Base-by-base conservation (phyloP, 2,329 filamentous ascomycete species). In the Cercospora berteroae region DNA sequence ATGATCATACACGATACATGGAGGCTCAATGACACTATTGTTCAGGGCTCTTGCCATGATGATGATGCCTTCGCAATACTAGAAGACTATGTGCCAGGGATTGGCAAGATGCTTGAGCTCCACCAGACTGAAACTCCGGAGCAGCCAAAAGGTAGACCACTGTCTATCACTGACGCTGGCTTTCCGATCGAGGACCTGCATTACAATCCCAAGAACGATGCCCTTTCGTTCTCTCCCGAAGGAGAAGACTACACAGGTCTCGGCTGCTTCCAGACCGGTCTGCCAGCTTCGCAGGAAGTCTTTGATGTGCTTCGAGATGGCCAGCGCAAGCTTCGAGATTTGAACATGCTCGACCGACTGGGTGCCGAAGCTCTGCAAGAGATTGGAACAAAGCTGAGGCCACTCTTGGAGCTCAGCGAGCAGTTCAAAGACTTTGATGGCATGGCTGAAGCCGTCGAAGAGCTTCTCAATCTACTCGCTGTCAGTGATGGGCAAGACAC, bases 271-370 rank as follows among this genome's bases (percentile, higher is more conserved):
- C 82, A 82, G 23, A 70, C 84, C 1, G 82, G 83, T 1, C 78
- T 81, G 3, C 79, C 83, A 39, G 75, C 79, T 5, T 75, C 80
- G 0, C 67, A 75, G 12, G 73, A 79, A 33, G 78, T 80, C 5
- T 85, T 84, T 64, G 76, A 79, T 2, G 80, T 83, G 50, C 75
- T 85, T 25, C 75, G 83, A 33, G 75, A 80, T 52, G 80, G 81
- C 4, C 83, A 85, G 69, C 74, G 77, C 65, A 79, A 79, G 13
- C 75, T 84, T 1, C 79, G 78, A 65, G 74, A 77, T 7, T 76
- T 83, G 0, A 76, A 77, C 0, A 73, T 84, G 33, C 77, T 84
- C 10, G 70, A 82, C 48, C 77, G 78, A 2, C 74, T 82, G 27
- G 73, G 76, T 0, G 58, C 73, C 0, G 55, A 74, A 5, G 79